phyloP scores from a whole-genome alignment of 257 asterid genomes.

The Linaria vulgaris region DNA sequence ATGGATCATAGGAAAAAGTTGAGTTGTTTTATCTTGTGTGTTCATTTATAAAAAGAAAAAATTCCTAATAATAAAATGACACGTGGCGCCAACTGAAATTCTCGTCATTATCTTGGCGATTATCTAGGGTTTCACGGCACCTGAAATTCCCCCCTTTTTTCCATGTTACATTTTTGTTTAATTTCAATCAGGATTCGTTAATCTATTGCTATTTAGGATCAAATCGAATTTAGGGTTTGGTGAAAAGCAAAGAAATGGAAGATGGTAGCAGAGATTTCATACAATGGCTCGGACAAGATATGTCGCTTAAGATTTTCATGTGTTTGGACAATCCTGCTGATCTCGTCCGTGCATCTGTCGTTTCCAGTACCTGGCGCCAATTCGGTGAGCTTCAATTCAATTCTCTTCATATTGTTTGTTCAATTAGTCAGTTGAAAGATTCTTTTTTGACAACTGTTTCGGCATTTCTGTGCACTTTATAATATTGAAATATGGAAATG shows the following conservation, averaged over 20 bases:
- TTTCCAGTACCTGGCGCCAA: constrained; percentile 69
- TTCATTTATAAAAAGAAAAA: no score
- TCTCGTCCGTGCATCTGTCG: constrained; percentile 62
- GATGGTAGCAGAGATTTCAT: constrained; percentile 48
- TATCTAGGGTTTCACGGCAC: no score
- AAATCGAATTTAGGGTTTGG: background rate
- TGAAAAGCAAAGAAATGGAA: constrained; percentile 34
- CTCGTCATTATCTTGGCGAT: no score
- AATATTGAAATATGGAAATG: constrained; percentile 5
- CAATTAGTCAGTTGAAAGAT: no score
- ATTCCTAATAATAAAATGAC: no score
- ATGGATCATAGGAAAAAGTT: no score
- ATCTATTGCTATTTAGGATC: background rate
- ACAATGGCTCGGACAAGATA: constrained; percentile 56
- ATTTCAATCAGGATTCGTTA: no score
- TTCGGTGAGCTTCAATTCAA: constrained; percentile 49
- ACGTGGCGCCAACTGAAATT: no score
- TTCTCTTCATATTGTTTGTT: constrained; percentile 16
- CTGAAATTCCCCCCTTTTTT: no score
- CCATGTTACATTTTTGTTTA: no score
- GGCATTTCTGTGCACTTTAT: background rate
- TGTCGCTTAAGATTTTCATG: constrained; percentile 51
- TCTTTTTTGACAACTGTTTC: no score
- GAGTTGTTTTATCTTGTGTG: no score
- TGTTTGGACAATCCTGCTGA: constrained; percentile 69